Conservation (phyloP, 2,329 filamentous ascomycete species). For the Fusarium sp. region DNA sequence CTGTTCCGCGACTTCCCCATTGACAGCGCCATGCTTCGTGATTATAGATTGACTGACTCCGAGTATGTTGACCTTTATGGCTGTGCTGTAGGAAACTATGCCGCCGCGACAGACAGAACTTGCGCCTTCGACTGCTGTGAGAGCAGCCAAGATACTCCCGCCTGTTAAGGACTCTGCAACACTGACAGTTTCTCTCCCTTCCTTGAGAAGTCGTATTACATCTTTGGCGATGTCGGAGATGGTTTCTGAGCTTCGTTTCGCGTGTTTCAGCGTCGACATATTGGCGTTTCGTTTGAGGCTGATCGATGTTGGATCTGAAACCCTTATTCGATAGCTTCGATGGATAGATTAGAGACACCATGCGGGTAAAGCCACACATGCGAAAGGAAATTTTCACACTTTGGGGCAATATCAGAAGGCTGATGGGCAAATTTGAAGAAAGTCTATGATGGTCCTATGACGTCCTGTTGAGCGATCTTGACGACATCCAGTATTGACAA, state of each 20-base stretch:
- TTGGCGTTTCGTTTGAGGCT: too few species aligned
- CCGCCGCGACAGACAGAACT: conserved; percentile 47
- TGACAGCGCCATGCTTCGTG: conserved; percentile 15
- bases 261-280: conserved; percentile 6
- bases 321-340: not conserved
- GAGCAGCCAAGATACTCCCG: conserved; percentile 44
- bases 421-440: too few species aligned
- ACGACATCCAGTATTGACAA: not conserved
- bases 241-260: conserved; percentile 13
- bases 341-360: not conserved
- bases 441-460: not conserved
- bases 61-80: conserved; percentile 43
- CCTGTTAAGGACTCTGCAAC: conserved; percentile 48
- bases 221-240: conserved; percentile 27
- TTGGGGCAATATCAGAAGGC: rapidly evolving
- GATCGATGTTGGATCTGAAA: not conserved
- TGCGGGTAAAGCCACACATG: not conserved
- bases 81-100: conserved; percentile 46
- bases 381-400: not conserved
- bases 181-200: conserved; percentile 39
- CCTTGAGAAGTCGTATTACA: conserved; percentile 20
- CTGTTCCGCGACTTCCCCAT: conserved; percentile 31
- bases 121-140: conserved; percentile 45
- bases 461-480: not conserved
- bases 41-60: conserved; percentile 26